Percentiles rank a stretch among this genome's conserved stretches.
phyloP scores from a whole-genome alignment of 2,329 filamentous ascomycete genomes.

The Ramularia endophylla region DNA sequence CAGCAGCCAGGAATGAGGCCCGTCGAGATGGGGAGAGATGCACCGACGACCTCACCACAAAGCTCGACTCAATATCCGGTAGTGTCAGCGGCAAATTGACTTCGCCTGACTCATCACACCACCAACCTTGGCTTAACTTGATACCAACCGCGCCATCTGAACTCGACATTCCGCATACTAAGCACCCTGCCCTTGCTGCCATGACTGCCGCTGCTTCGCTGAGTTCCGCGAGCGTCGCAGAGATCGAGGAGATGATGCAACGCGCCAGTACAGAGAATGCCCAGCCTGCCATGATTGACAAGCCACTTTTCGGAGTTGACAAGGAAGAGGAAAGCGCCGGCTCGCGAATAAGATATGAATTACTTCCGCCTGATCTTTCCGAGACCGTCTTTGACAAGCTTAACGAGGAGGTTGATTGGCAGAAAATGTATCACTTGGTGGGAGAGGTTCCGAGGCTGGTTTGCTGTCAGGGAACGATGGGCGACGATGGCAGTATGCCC shows the following conservation, averaged over 20 bases:
- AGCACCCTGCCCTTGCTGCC: slow-evolving; percentile 11
- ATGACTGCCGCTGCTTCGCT: slow-evolving; percentile 5
- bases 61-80: slow-evolving; percentile 11
- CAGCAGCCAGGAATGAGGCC: too few relatives aligned
- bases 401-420: slow-evolving; percentile 73
- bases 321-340: slow-evolving; percentile 54
- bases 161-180: not conserved
- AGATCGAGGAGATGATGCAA: slow-evolving; percentile 13
- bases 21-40: too few relatives aligned
- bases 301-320: slow-evolving; percentile 23
- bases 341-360: slow-evolving; percentile 64
- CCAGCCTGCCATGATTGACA: not conserved
- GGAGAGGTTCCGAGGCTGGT: slow-evolving; percentile 89
- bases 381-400: slow-evolving; percentile 63
- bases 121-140: slow-evolving; percentile 16
- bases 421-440: slow-evolving; percentile 86
- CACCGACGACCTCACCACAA: not conserved
- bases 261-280: not conserved
- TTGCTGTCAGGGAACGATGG: slow-evolving; percentile 73
- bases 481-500: slow-evolving; percentile 72
- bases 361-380: slow-evolving; percentile 52
- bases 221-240: slow-evolving; percentile 5
- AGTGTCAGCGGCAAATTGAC: slow-evolving; percentile 10
- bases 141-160: slow-evolving; percentile 5
- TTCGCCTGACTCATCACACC: slow-evolving; percentile 10